A percentile compares a stretch with the other conserved stretches of the same genome.
Evolutionary conservation across 2,329 filamentous ascomycete genomes (phyloP).

Genomic region (Aureobasidium sp.): DNA sequence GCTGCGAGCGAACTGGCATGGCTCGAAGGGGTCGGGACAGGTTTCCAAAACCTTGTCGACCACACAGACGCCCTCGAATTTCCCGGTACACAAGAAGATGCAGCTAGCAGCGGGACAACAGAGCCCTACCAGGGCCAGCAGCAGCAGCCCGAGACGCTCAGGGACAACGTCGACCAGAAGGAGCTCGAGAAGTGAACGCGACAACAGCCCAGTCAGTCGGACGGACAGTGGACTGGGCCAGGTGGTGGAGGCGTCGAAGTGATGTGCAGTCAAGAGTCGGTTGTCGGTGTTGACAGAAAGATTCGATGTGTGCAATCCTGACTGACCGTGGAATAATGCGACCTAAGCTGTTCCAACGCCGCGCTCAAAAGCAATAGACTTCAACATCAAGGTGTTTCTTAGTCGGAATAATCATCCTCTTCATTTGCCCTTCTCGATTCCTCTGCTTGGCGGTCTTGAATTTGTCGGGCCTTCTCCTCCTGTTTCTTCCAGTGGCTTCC

Average conservation of each 20-base stretch:
- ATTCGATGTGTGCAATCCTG: not conserved
- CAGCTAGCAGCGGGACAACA: not conserved
- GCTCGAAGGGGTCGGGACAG: not conserved
- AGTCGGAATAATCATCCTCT: conserved; percentile 7
- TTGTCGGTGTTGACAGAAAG: not conserved
- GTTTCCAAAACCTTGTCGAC: not conserved
- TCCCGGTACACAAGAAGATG: not conserved
- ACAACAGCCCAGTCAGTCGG: not conserved
- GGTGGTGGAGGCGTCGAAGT: not conserved
- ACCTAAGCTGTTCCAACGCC: not conserved
- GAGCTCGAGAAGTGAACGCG: not conserved
- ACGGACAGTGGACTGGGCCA: conserved; percentile 10
- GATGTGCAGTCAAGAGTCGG: not conserved
- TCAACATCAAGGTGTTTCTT: not conserved
- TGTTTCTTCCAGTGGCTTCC: conserved; percentile 80
- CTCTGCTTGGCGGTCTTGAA: not conserved
- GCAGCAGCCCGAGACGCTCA: conserved; percentile 5
- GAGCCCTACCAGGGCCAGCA: not conserved
- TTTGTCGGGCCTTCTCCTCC: conserved; percentile 54
- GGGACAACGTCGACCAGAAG: conserved; percentile 7
- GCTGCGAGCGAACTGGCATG: not conserved
- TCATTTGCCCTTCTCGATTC: not conserved
- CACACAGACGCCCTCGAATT: conserved; percentile 3
- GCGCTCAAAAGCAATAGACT: not conserved
- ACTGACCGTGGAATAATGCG: not conserved